phyloP scores from a whole-genome alignment of 345 rosid species.

The Aethionema arabicum region DNA sequence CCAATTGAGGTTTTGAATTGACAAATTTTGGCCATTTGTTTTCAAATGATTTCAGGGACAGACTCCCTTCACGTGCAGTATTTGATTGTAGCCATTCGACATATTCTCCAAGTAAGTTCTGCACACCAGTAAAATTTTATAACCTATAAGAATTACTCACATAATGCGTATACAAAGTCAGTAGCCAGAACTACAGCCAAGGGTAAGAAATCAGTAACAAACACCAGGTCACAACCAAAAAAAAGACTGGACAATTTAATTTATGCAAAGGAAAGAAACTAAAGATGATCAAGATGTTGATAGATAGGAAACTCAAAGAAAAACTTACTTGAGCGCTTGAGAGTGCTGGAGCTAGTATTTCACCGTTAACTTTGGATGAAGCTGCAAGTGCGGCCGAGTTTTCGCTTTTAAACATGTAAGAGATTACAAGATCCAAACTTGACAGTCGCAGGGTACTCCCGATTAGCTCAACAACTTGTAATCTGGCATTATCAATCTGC shows the following conservation, averaged over 20 bases:
- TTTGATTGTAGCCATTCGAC: slow-evolving; percentile 66
- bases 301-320: slow-evolving; percentile 12
- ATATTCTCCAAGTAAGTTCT: slow-evolving; percentile 74
- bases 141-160: neutral
- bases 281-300: slow-evolving; percentile 4
- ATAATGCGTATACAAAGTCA: neutral
- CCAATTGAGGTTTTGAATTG: slow-evolving; percentile 40
- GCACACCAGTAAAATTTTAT: slow-evolving; percentile 32
- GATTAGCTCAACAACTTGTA: slow-evolving; percentile 66
- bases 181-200: slow-evolving; percentile 9
- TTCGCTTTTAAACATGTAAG: slow-evolving; percentile 61
- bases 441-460: slow-evolving; percentile 75
- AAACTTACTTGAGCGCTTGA: slow-evolving; percentile 67
- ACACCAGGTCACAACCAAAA: slow-evolving; percentile 21
- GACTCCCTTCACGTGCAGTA: slow-evolving; percentile 59
- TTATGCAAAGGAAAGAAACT: slow-evolving; percentile 6
- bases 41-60: slow-evolving; percentile 67
- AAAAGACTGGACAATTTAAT: neutral
- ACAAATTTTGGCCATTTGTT: slow-evolving; percentile 62
- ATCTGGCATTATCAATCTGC: slow-evolving; percentile 76
- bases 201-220: slow-evolving; percentile 7
- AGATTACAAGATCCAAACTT: slow-evolving; percentile 67
- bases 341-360: slow-evolving; percentile 77
- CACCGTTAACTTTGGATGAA: slow-evolving; percentile 59
- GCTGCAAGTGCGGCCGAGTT: slow-evolving; percentile 51